phyloP scores from a whole-genome alignment of 106 monocot species.

The Platanthera guangdongensis region DNA sequence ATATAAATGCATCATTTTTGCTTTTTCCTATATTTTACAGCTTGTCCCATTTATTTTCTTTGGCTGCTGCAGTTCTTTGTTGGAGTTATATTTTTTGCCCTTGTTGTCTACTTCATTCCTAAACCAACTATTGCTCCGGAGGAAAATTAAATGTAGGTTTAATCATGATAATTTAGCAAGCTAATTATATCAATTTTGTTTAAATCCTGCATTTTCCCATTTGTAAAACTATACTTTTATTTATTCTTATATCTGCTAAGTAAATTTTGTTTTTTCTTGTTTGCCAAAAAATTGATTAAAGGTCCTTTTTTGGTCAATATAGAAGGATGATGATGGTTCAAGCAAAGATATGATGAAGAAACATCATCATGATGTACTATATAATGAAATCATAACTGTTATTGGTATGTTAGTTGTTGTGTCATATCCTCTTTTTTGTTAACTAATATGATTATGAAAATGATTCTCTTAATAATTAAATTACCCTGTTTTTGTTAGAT shows the following conservation, averaged over 20 bases:
- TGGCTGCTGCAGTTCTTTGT: conserved; percentile 64
- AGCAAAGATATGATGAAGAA: conserved; percentile 85
- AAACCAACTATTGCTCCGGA: conserved; percentile 56
- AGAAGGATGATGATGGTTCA: conserved; percentile 73
- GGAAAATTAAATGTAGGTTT: conserved; percentile 30
- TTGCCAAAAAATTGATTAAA: conserved; percentile 1
- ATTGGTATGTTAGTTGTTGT: conserved; percentile 46
- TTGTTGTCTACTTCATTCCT: conserved; percentile 79
- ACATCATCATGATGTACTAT: conserved; percentile 79
- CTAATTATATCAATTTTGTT: neutral
- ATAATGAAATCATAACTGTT: conserved; percentile 91
- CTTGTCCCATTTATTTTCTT: conserved; percentile 2
- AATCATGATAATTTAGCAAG: conserved; percentile 2
- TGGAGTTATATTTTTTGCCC: conserved; percentile 76
- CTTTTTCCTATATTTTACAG: neutral
- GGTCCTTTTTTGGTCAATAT: conserved; percentile 5
- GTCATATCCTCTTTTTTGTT: neutral
- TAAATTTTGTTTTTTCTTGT: conserved; percentile 1
- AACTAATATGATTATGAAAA: neutral
- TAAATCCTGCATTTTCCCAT: neutral
- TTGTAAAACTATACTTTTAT: neutral
- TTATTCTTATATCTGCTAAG: neutral
- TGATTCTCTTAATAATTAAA: neutral
- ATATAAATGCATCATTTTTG: neutral
- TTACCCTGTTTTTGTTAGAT: no score